Evolutionary conservation across 1,284 basidiomycete species (phyloP).

Genomic region (Cutaneotrichosporon sp.): DNA sequence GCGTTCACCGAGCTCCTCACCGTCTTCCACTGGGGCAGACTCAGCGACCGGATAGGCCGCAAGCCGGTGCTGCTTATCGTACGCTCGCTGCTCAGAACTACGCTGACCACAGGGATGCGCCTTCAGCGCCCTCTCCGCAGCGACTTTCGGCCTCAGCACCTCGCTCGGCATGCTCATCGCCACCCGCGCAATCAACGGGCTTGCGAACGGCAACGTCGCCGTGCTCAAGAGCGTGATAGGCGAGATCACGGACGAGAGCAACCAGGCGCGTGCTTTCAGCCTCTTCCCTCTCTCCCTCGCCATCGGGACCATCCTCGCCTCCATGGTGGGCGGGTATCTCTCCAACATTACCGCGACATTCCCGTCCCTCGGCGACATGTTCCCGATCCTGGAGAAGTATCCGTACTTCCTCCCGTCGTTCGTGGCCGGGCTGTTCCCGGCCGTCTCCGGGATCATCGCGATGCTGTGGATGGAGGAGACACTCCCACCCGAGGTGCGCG

Average conservation of each 20-base stretch:
- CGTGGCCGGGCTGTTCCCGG: conserved; percentile 36
- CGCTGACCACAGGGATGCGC: conserved; percentile 29
- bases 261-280: conserved; percentile 42
- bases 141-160: conserved; percentile 39
- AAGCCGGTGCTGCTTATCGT: conserved; percentile 41
- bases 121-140: conserved; percentile 33
- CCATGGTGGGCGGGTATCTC: conserved; percentile 34
- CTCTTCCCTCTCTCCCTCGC: conserved; percentile 46
- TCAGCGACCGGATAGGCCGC: conserved; percentile 39
- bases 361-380: conserved; percentile 21
- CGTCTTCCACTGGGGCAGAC: conserved; percentile 43
- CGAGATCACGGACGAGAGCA: conserved; percentile 44
- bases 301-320: conserved; percentile 41
- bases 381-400: conserved; percentile 34
- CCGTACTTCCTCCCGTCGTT: conserved; percentile 42
- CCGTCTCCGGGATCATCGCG: conserved; percentile 30
- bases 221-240: conserved; percentile 44
- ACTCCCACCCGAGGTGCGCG: conserved; percentile 14
- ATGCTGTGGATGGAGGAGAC: conserved; percentile 38
- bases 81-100: conserved; percentile 19
- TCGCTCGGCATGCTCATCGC: conserved; percentile 34
- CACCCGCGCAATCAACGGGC: conserved; percentile 37
- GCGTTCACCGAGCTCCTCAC: conserved; percentile 42
- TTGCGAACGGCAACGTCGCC: conserved; percentile 45
- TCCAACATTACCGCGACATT: conserved; percentile 23